These are phyloP conservation scores for Alternaria gansuensis DNA, from an alignment of 2,329 filamentous ascomycete species.

Conservation along the genomic window DNA sequence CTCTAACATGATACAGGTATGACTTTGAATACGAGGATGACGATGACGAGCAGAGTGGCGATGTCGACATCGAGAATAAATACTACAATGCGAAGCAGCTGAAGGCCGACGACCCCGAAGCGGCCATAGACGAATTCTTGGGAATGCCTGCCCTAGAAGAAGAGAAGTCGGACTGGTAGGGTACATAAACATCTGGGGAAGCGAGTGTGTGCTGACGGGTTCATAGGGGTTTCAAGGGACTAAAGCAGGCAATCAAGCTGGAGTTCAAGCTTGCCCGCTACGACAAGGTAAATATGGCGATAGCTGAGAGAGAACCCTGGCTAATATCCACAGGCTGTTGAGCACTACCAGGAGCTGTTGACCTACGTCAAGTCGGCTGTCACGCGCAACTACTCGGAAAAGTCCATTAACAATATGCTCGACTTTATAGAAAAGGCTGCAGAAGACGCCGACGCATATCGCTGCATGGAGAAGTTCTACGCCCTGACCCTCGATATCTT, in stretches of 20 bases:
- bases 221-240: slow-evolving; percentile 84
- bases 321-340: slow-evolving; percentile 71
- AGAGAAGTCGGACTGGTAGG: slow-evolving; percentile 91
- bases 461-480: slow-evolving; percentile 95
- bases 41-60: slow-evolving; percentile 84
- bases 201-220: slow-evolving; percentile 25
- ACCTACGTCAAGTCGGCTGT: slow-evolving; percentile 98
- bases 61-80: slow-evolving; percentile 98
- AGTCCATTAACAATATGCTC: slow-evolving; percentile 99
- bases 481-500: slow-evolving; percentile 92
- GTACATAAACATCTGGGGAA: slow-evolving; percentile 4
- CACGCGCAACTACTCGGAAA: slow-evolving; percentile 97
- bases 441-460: slow-evolving; percentile 73
- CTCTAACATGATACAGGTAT: slow-evolving; percentile 65
- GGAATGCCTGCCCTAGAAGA: slow-evolving; percentile 82
- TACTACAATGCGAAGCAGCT: slow-evolving; percentile 99
- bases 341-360: slow-evolving; percentile 93
- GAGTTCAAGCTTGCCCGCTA: slow-evolving; percentile 94
- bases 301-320: slow-evolving; percentile 15
- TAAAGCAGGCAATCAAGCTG: slow-evolving; percentile 98
- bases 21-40: slow-evolving; percentile 98
- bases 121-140: slow-evolving; percentile 92
- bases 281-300: slow-evolving; percentile 67
- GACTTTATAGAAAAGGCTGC: slow-evolving; percentile 95
- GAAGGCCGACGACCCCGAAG: slow-evolving; percentile 84